Conservation (phyloP, 1,284 basidiomycete genomes). For the Salmacisia buchloeana region DNA sequence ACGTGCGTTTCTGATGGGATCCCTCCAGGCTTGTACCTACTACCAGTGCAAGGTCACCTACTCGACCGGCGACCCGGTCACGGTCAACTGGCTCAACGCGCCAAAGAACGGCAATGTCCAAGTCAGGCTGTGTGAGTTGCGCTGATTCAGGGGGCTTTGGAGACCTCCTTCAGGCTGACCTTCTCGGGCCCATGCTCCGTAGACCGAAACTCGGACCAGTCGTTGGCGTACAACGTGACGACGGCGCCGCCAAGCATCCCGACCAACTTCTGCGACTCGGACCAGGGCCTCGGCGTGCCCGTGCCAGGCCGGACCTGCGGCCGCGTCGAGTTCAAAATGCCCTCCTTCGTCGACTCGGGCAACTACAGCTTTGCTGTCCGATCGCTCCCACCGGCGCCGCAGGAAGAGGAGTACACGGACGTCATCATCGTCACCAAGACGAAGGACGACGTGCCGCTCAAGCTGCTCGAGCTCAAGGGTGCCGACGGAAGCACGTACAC, state of each 20-base stretch:
- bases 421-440: neutral
- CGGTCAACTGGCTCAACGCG: constrained; percentile 5
- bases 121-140: neutral
- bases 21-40: neutral
- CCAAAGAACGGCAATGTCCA: constrained; percentile 6
- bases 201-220: neutral
- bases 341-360: neutral
- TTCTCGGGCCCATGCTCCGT: too few species aligned
- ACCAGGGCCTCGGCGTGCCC: neutral
- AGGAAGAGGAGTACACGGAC: neutral
- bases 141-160: too few species aligned
- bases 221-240: constrained; percentile 4
- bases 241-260: neutral
- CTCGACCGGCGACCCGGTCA: neutral
- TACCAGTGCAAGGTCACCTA: neutral
- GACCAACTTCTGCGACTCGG: neutral
- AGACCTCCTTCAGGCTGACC: too few species aligned
- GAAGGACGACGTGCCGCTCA: neutral
- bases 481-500: neutral
- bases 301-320: neutral
- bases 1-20: neutral
- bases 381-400: neutral
- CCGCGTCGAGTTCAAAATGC: constrained; percentile 1
- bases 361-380: neutral
- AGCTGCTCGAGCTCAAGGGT: neutral